Percentiles rank a stretch among this genome's conserved stretches.
phyloP scores from a whole-genome alignment of 306 rosid genomes.

The Cucurbita pepo region DNA sequence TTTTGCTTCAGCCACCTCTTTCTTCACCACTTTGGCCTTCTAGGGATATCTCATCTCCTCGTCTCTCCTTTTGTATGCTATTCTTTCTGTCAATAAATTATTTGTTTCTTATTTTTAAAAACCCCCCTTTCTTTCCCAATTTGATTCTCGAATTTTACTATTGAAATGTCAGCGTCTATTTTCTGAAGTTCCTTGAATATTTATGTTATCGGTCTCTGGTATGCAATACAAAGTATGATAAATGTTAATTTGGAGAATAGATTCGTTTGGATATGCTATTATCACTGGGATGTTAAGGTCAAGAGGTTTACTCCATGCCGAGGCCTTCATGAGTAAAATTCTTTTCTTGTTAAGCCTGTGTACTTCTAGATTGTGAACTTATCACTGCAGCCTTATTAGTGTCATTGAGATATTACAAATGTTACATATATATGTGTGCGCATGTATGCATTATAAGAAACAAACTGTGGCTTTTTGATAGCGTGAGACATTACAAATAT shows the following conservation, averaged over 20 bases:
- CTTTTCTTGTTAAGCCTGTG: not conserved
- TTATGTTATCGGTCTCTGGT: not conserved
- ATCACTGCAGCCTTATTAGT: not conserved
- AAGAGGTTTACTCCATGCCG: not conserved
- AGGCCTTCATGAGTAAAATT: not conserved
- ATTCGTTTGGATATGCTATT: not conserved
- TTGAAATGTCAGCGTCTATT: not conserved
- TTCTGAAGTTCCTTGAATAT: not conserved
- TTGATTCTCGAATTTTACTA: constrained; percentile 1
- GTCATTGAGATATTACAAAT: not conserved
- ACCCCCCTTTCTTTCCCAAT: not conserved
- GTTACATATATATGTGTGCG: too few species aligned
- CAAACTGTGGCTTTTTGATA: not conserved
- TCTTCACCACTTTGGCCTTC: constrained; percentile 5
- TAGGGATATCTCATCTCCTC: too few species aligned
- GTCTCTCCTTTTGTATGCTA: too few species aligned
- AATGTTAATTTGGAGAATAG: not conserved
- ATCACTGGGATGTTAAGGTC: not conserved
- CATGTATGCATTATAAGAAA: not conserved
- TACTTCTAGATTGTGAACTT: not conserved
- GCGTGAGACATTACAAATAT: not conserved
- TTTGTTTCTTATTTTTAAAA: too few species aligned
- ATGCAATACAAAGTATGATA: not conserved
- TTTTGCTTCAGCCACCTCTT: not conserved
- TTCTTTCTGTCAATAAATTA: too few species aligned